These are phyloP conservation scores for Aphanomyces invadans DNA, from an alignment of 352 stramenopile species.

Conservation along the genomic window DNA sequence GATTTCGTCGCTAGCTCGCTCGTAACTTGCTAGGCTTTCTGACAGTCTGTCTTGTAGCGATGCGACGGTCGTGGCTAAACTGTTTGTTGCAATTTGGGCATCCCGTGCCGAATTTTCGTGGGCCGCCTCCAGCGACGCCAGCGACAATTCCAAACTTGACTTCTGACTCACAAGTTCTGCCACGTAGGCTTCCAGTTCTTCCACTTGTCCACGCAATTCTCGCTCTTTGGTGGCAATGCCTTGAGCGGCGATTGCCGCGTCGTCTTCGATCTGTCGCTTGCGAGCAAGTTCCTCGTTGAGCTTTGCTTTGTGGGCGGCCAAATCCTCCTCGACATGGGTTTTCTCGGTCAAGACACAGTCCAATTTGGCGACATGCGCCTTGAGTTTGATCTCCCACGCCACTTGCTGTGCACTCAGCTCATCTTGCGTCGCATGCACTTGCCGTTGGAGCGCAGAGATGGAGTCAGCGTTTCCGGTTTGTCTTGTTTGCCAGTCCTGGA, in stretches of 20 bases:
- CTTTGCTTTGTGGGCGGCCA: slow-evolving; percentile 38
- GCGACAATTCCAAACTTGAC: slow-evolving; percentile 27
- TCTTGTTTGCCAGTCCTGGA: not conserved
- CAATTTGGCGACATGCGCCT: slow-evolving; percentile 30
- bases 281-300: slow-evolving; percentile 36
- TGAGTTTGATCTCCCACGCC: not conserved
- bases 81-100: not conserved
- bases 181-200: slow-evolving; percentile 40
- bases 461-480: not conserved
- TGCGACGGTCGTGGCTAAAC: not conserved
- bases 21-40: slow-evolving; percentile 31
- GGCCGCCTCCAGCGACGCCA: not conserved
- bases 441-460: not conserved
- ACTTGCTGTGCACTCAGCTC: not conserved
- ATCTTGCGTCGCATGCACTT: not conserved
- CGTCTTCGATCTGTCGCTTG: slow-evolving; percentile 34
- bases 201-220: slow-evolving; percentile 44
- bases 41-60: not conserved
- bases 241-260: slow-evolving; percentile 32
- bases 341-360: slow-evolving; percentile 34
- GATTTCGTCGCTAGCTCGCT: slow-evolving; percentile 34
- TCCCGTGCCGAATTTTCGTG: not conserved
- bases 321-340: slow-evolving; percentile 40
- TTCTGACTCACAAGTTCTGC: slow-evolving; percentile 41
- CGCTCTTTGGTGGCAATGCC: not conserved